Evolutionary conservation across 768 basidiomycete species (phyloP).

Genomic region (Hydnomerulius pinastri): DNA sequence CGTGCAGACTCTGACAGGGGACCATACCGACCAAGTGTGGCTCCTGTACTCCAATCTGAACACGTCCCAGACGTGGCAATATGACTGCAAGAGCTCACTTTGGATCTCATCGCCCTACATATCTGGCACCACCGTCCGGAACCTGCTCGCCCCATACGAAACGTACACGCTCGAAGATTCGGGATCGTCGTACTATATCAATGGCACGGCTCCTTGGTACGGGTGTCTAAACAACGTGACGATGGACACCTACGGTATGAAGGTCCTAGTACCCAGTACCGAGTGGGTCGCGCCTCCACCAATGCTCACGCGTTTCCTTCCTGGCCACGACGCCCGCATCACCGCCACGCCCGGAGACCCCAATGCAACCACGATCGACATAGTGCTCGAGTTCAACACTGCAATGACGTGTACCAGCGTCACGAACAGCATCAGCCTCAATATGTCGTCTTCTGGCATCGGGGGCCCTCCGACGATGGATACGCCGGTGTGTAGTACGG

Average conservation of each 20-base stretch:
- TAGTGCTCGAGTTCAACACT: constrained; percentile 78
- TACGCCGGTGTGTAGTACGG: constrained; percentile 45
- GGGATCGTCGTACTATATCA: constrained; percentile 57
- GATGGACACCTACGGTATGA: constrained; percentile 78
- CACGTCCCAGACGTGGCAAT: constrained; percentile 59
- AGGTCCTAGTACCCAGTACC: constrained; percentile 67
- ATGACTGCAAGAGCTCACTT: constrained; percentile 51
- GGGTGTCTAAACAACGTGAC: constrained; percentile 73
- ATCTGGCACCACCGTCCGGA: constrained; percentile 61
- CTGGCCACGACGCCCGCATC: constrained; percentile 86
- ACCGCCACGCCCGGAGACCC: constrained; percentile 38
- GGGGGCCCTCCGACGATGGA: constrained; percentile 58
- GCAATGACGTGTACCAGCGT: constrained; percentile 75
- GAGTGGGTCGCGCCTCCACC: constrained; percentile 76
- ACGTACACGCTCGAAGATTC: constrained; percentile 70
- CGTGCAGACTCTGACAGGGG: constrained; percentile 65
- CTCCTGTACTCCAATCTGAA: constrained; percentile 88
- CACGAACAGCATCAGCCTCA: constrained; percentile 61
- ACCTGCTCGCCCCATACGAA: constrained; percentile 85
- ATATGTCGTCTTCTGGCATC: constrained; percentile 68
- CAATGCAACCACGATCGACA: constrained; percentile 58
- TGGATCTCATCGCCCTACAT: constrained; percentile 85
- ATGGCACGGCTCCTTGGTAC: constrained; percentile 60
- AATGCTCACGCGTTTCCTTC: constrained; percentile 74
- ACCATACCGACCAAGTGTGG: constrained; percentile 72